Evolutionary conservation across 441 rosid species (phyloP), one percentile per base, ranked within the genome.

Genomic region (Euphorbia schlechtendalii): DNA sequence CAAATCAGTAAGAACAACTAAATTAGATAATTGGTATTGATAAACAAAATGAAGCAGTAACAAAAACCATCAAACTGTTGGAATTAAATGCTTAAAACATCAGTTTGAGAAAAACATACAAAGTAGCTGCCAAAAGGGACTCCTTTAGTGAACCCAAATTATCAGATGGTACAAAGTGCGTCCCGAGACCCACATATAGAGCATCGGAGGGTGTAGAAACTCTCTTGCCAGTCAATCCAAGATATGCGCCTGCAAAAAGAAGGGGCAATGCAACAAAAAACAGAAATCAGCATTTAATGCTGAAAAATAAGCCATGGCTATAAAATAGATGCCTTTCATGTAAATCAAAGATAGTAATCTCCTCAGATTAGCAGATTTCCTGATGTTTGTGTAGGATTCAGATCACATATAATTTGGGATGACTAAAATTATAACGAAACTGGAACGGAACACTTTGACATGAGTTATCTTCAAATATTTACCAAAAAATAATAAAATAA

Each of bases 201-300:
- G 96, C 97, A 72, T 90, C 96, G 40, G 97, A 80, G 62, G 97
- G 96, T 0, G 92, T 82, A 9, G 96, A 88, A 58, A 90, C 76
- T 71, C 96, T 88, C 75, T 75, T 84, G 43, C 99, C 96, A 71
- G 97, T 90, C 86, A 93, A 69, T 56, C 97, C 99, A 78, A 93
- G 90, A 75, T 87, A 93, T 69, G 86, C 77, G 61, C 99, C 99
- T 90, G 86, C 76, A 76, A 45, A 43, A 64, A 25, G 27, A 36
- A 20, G 71, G 22, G 41, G 22, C 12, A 32, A 12, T 64, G 9
- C 30, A 43, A 21, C 8, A 3, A 24, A 48, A 21, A 5, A n/a
- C 30, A 40, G 51, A 38, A 67, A 56, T 20, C 27, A 30, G 34
- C 11, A 4, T 27, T 21, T 51, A 45, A 13, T 30, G 21, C 22